Evolutionary conservation across 1,139 yeast genomes (phyloP), one percentile per base, ranked within the genome.

Genomic region (Kodamaea alishanica): DNA sequence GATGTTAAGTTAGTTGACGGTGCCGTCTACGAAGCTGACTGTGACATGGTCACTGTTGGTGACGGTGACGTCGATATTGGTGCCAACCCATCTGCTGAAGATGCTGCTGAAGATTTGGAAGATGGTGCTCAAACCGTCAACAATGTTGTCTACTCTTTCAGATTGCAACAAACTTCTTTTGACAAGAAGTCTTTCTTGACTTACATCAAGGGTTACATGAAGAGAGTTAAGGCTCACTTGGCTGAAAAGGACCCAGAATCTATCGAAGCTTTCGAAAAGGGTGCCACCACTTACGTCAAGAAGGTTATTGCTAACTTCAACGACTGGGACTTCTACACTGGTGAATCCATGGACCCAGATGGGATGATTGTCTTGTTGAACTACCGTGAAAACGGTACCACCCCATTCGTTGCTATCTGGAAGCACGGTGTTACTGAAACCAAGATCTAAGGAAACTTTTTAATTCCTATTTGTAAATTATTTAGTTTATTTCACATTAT

Each of bases 261-360:
- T 55, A 79, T 92, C 59, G 82, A 84, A 62, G 74, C 68, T 53
- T 92, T 92, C 71, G 97, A 90, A 81, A 90, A 90, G 80, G 97
- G 97, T 68, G 98, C 98, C 58, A 78, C 82, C 55, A 73, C 86
- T 56, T 90, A 88, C 79, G 95, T 86, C 73, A 92, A 94, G 86
- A 94, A 92, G 81, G 84, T 92, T 56, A 70, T 92, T 60, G 85
- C 82, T 59, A 84, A 89, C 71, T 92, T 92, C 92, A 84, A 83
- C 68, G 98, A 92, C 81, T 92, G 94, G 95, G 98, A 92, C 66
- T 92, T 92, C 81, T 92, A 73, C 89, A 92, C 96, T 56, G 98
- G 98, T 79, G 97, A 92, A 79, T 85, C 96, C 64, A 94, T 92
- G 99, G 96, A 94, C 83, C 97, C 97, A 69, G 97, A 92, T 71